A percentile compares a stretch with the other conserved stretches of the same genome.
phyloP scores from a whole-genome alignment of 2,329 filamentous ascomycete species.

The Scytalidium sp. region DNA sequence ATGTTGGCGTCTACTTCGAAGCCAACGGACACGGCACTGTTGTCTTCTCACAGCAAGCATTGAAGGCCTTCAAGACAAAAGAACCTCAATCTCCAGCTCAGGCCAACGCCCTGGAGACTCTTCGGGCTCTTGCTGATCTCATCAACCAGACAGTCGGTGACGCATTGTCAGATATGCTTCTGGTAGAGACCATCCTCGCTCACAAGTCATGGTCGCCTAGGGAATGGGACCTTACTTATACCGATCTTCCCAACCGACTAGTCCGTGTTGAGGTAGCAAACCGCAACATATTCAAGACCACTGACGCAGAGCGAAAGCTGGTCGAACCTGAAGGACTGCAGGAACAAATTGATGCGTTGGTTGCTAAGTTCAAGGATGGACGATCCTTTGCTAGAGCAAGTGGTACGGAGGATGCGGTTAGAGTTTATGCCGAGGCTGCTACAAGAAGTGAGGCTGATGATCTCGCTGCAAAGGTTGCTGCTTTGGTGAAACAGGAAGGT shows the following conservation, averaged over 20 bases:
- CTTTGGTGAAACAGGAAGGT: slow-evolving; percentile 21
- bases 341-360: slow-evolving; percentile 79
- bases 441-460: slow-evolving; percentile 88
- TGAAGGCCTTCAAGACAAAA: slow-evolving; percentile 73
- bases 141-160: slow-evolving; percentile 99
- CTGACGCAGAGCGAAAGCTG: slow-evolving; percentile 87
- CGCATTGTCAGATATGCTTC: slow-evolving; percentile 90
- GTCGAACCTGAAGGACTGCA: slow-evolving; percentile 77
- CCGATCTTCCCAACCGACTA: slow-evolving; percentile 91
- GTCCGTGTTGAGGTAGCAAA: slow-evolving; percentile 87
- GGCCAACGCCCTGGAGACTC: slow-evolving; percentile 81
- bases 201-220: slow-evolving; percentile 89
- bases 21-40: slow-evolving; percentile 97
- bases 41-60: slow-evolving; percentile 83
- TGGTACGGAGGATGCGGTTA: slow-evolving; percentile 92
- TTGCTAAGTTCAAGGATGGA: slow-evolving; percentile 87
- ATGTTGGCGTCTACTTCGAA: slow-evolving; percentile 97
- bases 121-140: slow-evolving; percentile 79
- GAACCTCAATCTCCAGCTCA: slow-evolving; percentile 89
- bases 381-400: slow-evolving; percentile 89
- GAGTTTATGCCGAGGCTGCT: slow-evolving; percentile 93
- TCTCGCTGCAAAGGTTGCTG: slow-evolving; percentile 74
- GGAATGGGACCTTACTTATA: slow-evolving; percentile 92
- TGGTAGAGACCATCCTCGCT: slow-evolving; percentile 93
- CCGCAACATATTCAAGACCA: slow-evolving; percentile 86